phyloP scores from a whole-genome alignment of 345 rosid species.

The Gynandropsis gynandra region DNA sequence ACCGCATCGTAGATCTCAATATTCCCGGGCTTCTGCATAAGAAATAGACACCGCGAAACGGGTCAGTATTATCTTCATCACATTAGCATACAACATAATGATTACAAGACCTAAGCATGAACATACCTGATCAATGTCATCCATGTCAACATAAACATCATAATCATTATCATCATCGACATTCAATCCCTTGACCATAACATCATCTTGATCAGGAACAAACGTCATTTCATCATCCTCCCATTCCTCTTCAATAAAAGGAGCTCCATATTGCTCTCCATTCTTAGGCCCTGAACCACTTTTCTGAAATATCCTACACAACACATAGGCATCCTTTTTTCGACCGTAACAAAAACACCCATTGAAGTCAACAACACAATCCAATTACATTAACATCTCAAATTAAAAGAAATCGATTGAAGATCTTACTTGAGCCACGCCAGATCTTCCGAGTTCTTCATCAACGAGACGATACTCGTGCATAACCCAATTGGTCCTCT shows the following conservation, averaged over 20 bases:
- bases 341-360: slow-evolving; percentile 13
- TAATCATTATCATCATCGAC: slow-evolving; percentile 38
- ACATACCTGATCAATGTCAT: slow-evolving; percentile 72
- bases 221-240: slow-evolving; percentile 43
- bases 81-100: too few relatives aligned
- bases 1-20: slow-evolving; percentile 36
- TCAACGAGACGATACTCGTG: slow-evolving; percentile 80
- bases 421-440: slow-evolving; percentile 57
- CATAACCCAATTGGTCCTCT: slow-evolving; percentile 94
- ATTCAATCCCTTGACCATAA: slow-evolving; percentile 25
- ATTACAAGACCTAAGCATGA: too few relatives aligned
- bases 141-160: slow-evolving; percentile 40
- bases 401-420: too few relatives aligned
- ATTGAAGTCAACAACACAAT: slow-evolving; percentile 11
- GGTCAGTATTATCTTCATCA: too few relatives aligned
- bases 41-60: slow-evolving; percentile 1
- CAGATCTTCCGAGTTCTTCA: slow-evolving; percentile 46
- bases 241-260: slow-evolving; percentile 94
- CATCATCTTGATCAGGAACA: slow-evolving; percentile 41
- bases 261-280: slow-evolving; percentile 97
- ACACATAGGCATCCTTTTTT: slow-evolving; percentile 70
- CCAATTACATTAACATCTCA: too few relatives aligned
- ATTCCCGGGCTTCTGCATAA: slow-evolving; percentile 39
- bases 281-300: slow-evolving; percentile 97
- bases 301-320: slow-evolving; percentile 88